Evolutionary conservation across 169 alveolate species (phyloP).

Genomic region (Condylostoma magnum): DNA sequence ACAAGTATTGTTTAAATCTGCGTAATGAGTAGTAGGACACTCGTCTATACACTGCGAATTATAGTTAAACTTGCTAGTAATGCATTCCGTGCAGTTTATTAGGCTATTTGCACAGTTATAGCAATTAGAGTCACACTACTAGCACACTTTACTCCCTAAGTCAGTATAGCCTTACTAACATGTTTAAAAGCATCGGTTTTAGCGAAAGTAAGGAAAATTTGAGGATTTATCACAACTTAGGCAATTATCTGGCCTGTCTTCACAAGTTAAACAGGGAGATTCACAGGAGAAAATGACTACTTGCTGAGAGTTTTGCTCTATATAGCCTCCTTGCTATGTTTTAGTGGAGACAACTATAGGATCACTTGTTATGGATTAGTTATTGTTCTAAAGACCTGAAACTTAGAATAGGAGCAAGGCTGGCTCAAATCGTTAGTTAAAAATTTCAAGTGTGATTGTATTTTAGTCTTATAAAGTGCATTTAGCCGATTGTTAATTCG

Average conservation of each 20-base stretch:
- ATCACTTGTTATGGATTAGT: neutral
- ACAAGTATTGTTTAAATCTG: neutral
- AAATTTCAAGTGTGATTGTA: neutral
- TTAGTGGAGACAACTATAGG: neutral
- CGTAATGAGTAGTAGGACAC: neutral
- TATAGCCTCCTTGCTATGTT: neutral
- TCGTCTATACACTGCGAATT: neutral
- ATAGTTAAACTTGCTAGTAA: neutral
- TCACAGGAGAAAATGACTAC: neutral
- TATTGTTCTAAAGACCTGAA: neutral
- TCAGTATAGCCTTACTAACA: neutral
- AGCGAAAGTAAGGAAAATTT: neutral
- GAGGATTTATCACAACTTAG: neutral
- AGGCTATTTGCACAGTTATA: neutral
- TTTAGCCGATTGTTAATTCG: neutral
- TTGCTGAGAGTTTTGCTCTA: neutral
- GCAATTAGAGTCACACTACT: neutral
- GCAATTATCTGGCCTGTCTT: neutral
- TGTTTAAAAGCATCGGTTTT: neutral
- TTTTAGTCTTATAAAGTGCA: neutral
- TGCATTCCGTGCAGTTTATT: neutral
- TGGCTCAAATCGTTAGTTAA: neutral
- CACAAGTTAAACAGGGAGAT: slow-evolving; percentile 22
- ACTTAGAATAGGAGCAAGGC: neutral
- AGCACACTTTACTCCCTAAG: neutral